These are phyloP conservation scores for Aschersonia sp. DNA, from an alignment of 2,329 filamentous ascomycete genomes.

Conservation along the genomic window DNA sequence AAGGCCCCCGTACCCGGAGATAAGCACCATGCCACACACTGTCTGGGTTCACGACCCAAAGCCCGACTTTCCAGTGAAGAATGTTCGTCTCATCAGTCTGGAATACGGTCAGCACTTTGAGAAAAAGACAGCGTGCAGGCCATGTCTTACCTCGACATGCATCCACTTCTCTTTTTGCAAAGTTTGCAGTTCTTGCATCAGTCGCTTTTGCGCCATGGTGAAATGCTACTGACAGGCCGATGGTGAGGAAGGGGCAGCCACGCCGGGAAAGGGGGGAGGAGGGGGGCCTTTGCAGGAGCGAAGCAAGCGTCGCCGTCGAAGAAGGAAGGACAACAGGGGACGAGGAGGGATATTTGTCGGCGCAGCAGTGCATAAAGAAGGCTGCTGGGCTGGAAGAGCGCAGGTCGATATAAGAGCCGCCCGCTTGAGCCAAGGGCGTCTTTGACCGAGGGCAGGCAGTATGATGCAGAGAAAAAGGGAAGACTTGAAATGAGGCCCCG, in stretches of 20 bases:
- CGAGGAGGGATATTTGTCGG: no score
- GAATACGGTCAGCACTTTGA: no score
- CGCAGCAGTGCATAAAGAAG: no score
- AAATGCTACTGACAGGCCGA: background rate
- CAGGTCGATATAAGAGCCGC: no score
- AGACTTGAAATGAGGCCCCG: background rate
- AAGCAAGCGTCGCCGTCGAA: no score
- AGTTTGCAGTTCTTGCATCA: conserved; percentile 77
- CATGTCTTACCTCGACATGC: conserved; percentile 54
- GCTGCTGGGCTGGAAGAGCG: no score
- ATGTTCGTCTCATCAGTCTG: conserved; percentile 71
- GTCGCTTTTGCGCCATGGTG: conserved; percentile 49
- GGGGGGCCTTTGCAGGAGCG: no score
- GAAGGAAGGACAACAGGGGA: no score
- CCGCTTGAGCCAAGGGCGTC: background rate
- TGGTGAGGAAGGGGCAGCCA: background rate
- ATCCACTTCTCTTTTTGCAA: conserved; percentile 89
- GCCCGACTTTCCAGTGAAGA: conserved; percentile 72
- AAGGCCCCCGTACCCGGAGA: conserved; percentile 42
- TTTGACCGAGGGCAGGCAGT: background rate
- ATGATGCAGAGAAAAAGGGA: background rate
- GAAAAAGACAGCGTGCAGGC: no score
- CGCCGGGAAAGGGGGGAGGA: no score
- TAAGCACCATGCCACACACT: conserved; percentile 88
- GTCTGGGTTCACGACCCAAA: conserved; percentile 87